Conservation (phyloP, 192 early-diverging fungal species). For the Backusella parvicylindrica region DNA sequence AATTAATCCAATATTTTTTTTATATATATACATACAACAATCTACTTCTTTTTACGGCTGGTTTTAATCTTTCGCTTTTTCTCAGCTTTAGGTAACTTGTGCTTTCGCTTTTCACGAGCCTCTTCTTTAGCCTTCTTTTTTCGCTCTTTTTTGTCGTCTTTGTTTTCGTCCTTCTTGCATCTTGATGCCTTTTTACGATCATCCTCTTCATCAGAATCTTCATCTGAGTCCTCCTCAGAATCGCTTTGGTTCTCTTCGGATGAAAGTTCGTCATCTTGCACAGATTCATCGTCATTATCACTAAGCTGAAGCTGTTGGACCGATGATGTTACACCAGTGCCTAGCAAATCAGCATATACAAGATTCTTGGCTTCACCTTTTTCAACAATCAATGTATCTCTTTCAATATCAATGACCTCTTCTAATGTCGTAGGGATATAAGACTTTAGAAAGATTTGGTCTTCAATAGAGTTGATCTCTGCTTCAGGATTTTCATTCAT, state of each 20-base stretch:
- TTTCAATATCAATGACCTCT: conserved; percentile 85
- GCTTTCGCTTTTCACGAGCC: conserved; percentile 87
- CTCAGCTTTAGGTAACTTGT: conserved; percentile 93
- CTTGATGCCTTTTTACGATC: conserved; percentile 43
- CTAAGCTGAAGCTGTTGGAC: not conserved
- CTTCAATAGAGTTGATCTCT: conserved; percentile 62
- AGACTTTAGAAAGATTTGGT: conserved; percentile 87
- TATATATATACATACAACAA: not conserved
- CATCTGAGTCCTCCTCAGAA: conserved; percentile 36
- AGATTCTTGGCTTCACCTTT: conserved; percentile 69
- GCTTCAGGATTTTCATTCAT: conserved; percentile 47
- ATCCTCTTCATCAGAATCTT: conserved; percentile 36
- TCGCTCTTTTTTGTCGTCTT: conserved; percentile 85
- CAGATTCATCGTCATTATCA: conserved; percentile 25
- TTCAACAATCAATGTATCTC: conserved; percentile 73
- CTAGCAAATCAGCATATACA: conserved; percentile 57
- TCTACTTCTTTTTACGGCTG: conserved; percentile 57
- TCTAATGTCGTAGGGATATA: conserved; percentile 91
- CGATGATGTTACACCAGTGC: conserved; percentile 4
- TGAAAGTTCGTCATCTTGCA: conserved; percentile 1
- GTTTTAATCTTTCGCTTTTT: conserved; percentile 91
- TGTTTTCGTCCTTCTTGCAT: conserved; percentile 81
- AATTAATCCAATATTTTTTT: not conserved
- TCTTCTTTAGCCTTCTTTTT: conserved; percentile 88
- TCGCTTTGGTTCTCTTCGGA: conserved; percentile 16